Evolutionary conservation across 352 stramenopile genomes (phyloP).

Genomic region (Thalassiosira hispida): DNA sequence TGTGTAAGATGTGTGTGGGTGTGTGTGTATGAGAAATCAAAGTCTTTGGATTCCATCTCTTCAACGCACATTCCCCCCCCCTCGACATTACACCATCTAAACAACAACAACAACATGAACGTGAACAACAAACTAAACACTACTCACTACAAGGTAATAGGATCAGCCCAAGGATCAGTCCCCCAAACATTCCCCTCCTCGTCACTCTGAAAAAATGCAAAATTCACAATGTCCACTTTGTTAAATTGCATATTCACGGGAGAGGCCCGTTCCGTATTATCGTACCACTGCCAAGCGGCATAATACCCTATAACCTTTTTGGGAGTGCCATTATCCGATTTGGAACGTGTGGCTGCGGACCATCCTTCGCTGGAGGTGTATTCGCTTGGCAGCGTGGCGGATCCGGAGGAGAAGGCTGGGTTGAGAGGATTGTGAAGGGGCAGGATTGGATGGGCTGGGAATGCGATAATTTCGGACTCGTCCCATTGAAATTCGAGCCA

Average conservation of each 20-base stretch:
- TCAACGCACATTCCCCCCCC: no score
- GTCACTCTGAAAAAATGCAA: conserved; percentile 61
- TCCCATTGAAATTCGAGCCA: conserved; percentile 24
- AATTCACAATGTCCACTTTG: conserved; percentile 59
- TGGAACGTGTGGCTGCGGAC: conserved; percentile 17
- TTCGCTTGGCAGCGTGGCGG: not conserved
- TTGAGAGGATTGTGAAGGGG: not conserved
- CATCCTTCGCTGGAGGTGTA: conserved; percentile 51
- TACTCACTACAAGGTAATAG: not conserved
- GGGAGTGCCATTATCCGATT: not conserved
- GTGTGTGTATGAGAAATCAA: not conserved
- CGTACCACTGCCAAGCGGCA: conserved; percentile 48
- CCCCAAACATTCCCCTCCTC: conserved; percentile 48
- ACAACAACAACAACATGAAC: no score
- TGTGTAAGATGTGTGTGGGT: not conserved
- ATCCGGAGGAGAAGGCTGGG: not conserved
- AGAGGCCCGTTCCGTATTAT: conserved; percentile 32
- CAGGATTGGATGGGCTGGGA: conserved; percentile 9
- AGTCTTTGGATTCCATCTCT: no score
- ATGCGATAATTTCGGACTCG: conserved; percentile 19
- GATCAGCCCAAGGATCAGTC: no score
- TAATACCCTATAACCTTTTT: conserved; percentile 61
- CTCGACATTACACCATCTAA: no score
- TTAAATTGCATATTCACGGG: conserved; percentile 56
- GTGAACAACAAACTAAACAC: not conserved